Conservation (phyloP, 305 asterid species). For the Fraxinus greggii region DNA sequence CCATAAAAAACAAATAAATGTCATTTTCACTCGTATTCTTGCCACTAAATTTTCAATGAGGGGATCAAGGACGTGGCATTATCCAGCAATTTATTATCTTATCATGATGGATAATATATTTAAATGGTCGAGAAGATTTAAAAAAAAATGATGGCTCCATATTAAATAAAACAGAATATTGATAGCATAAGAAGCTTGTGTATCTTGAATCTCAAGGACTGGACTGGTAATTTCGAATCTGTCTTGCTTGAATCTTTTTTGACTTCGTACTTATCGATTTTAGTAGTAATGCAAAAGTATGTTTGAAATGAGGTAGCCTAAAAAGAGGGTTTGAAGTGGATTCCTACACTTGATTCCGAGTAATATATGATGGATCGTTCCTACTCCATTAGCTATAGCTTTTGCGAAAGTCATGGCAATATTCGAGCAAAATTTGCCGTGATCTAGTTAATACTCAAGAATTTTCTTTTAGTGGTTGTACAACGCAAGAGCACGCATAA, state of each 20-base stretch:
- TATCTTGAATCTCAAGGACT: not conserved
- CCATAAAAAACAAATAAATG: slow-evolving; percentile 12
- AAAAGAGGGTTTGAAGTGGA: no score
- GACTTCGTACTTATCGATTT: not conserved
- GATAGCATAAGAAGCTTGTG: not conserved
- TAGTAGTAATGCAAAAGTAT: no score
- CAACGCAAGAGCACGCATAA: no score
- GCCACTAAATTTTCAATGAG: slow-evolving; percentile 13
- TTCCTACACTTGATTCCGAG: no score
- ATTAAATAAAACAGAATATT: not conserved
- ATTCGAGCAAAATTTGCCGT: no score
- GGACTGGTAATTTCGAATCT: not conserved
- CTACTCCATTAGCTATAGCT: no score
- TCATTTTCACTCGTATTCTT: slow-evolving; percentile 12
- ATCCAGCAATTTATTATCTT: slow-evolving; percentile 27
- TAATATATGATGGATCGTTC: no score
- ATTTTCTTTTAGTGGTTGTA: no score
- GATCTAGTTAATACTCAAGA: no score
- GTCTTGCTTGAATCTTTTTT: not conserved
- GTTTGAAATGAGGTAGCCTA: no score
- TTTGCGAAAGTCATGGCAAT: no score
- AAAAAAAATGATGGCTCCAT: not conserved
- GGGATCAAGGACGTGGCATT: not conserved
- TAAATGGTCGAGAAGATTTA: not conserved
- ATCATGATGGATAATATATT: slow-evolving; percentile 8